phyloP scores from a whole-genome alignment of 768 basidiomycete genomes.

The Gautieria morchelliformis region DNA sequence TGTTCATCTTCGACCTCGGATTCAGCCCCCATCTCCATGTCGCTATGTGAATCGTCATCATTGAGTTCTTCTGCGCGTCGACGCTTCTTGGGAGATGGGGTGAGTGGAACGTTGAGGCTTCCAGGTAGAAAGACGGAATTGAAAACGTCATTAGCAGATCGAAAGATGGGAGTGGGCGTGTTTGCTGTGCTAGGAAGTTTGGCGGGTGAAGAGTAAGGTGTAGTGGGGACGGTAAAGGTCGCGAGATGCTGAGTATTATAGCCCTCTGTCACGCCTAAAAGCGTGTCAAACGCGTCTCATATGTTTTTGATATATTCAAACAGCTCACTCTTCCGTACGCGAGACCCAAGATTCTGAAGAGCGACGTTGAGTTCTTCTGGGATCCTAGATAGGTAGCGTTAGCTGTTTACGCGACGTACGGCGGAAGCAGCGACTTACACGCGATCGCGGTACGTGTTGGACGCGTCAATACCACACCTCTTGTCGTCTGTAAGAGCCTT shows the following conservation, averaged over 20 bases:
- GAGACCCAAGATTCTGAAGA: constrained; percentile 8
- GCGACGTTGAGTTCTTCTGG: constrained; percentile 5
- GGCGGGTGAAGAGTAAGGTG: neutral
- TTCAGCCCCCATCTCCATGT: neutral
- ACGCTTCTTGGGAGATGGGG: neutral
- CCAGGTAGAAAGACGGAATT: neutral
- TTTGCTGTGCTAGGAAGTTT: neutral
- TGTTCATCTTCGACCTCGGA: neutral
- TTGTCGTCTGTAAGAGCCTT: neutral
- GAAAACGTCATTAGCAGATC: neutral
- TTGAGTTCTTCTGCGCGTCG: neutral
- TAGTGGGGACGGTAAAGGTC: constrained; percentile 3
- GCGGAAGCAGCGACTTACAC: neutral
- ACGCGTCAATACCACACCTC: neutral
- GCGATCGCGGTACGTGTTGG: neutral
- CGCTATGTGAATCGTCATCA: neutral
- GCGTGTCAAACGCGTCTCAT: neutral
- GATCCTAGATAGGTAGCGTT: neutral
- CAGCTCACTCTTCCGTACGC: constrained; percentile 8
- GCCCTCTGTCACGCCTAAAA: constrained; percentile 8
- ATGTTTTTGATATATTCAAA: neutral
- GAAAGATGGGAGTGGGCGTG: neutral
- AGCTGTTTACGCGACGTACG: neutral
- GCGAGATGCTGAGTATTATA: neutral
- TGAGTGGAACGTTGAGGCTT: neutral